Evolutionary conservation across 176 grass and related monocot species (phyloP), one percentile per base, ranked within the genome.

Genomic region (Hsuehochloa calcarea): DNA sequence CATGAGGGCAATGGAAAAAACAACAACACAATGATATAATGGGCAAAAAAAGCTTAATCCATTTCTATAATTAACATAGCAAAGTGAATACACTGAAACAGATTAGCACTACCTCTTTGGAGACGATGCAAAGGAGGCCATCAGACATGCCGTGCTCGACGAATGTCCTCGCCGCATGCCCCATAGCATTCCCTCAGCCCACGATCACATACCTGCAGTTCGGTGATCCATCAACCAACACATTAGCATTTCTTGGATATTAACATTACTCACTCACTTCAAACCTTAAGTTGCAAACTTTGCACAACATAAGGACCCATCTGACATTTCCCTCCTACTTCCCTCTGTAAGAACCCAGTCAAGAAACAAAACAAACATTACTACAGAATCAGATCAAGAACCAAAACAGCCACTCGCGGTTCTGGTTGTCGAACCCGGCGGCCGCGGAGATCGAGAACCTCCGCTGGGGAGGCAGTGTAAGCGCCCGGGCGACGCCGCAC

Each of bases 81-180:
- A 29, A 29, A 29, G 29, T 29, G 29, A 29, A 29, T 29, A 1
- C 29, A 29, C 29, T 29, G 29, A 29, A 29, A 29, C 29, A 29
- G 29, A 29, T 29, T 29, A 29, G 29, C 29, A 29, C 29, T 1
- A 29, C 29, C 29, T 29, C 29, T 29, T 29, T 29, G 29, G 29
- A 93, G 72, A 97, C 90, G 16, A 97, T 97, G 70, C 95, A 97
- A n/a, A 97, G 90, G 34, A 90, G 84, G 29, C 92, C 95, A 59
- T 93, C 88, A 19, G 95, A 92, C 95, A 97, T 93, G 71, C 92
- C 95, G 17, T 94, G 88, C 38, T 97, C 89, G 2, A 45, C 2
- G 74, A 97, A 94, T 43, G 95, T 94, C 85, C 92, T 86, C 25
- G 89, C 95, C 4, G 89, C 95, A 22, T 97, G 93, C 12, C 95